These are phyloP conservation scores for Willaertia magna DNA, from an alignment of 208 protist genomes.

Conservation along the genomic window DNA sequence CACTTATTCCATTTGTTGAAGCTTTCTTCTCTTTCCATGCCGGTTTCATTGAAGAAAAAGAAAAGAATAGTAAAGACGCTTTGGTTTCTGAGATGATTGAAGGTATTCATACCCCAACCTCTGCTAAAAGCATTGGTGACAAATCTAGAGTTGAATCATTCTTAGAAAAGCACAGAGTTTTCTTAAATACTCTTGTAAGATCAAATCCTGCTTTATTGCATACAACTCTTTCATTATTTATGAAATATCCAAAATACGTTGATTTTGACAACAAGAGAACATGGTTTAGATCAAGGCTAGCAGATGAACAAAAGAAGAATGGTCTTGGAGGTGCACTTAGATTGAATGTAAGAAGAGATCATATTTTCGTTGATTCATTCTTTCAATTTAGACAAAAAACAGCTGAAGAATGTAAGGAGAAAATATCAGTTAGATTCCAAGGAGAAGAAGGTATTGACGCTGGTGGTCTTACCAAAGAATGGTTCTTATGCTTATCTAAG, in stretches of 20 bases:
- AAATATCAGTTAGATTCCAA: slow-evolving; percentile 64
- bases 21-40: slow-evolving; percentile 24
- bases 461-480: slow-evolving; percentile 83
- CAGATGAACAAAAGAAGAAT: not conserved
- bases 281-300: slow-evolving; percentile 47
- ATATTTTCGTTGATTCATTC: slow-evolving; percentile 66
- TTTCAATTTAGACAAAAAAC: slow-evolving; percentile 34
- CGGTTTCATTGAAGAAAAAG: not conserved
- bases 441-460: slow-evolving; percentile 82
- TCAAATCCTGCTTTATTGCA: slow-evolving; percentile 51
- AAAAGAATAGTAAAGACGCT: not conserved
- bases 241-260: slow-evolving; percentile 57
- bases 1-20: slow-evolving; percentile 18
- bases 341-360: slow-evolving; percentile 51
- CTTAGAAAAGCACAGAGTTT: slow-evolving; percentile 39
- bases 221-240: slow-evolving; percentile 49
- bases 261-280: slow-evolving; percentile 68
- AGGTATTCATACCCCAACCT: not conserved
- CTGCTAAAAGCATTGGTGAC: not conserved
- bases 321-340: slow-evolving; percentile 17
- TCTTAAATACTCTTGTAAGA: slow-evolving; percentile 40
- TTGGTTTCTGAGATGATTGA: not conserved
- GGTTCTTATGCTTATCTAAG: slow-evolving; percentile 75
- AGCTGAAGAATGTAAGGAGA: slow-evolving; percentile 54
- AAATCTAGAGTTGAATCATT: slow-evolving; percentile 44